Base-by-base conservation (phyloP, 805 yeast species). In the Candida arabinofermentans region DNA sequence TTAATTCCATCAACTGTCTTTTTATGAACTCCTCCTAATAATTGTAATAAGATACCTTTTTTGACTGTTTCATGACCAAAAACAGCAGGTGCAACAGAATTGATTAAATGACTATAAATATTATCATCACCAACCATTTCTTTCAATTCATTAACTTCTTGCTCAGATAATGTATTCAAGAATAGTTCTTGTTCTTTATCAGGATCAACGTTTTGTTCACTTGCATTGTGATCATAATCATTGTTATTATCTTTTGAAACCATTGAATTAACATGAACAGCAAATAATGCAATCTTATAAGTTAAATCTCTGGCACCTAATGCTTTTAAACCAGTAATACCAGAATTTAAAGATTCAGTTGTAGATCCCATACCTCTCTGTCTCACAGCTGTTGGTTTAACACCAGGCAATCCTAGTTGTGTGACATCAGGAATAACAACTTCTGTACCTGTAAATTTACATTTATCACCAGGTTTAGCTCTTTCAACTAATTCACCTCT, bases 401-500 rank as follows among this genome's bases (percentile, higher is more conserved):
- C 81, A 48, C 99, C 99, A 0, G 99, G 99, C 27, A 93, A 69
- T 5, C 97, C 96, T 40, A 91, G 71, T 65, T 93, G 99, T 2
- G 95, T 71, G 6, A 93, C 85, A 64, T 91, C 98, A 1, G 99
- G 99, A 17, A 91, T 79, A 8, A 90, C 98, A 44, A 93, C 88
- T 59, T 89, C 93, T 1, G 96, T 83, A 35, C 99, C 99, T 0
- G 96, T 87, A 62, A 93, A 89, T 51, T 80, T 79, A 66, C 96
- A 86, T 61, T 87, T 85, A 64, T 91, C 98, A 51, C 99, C 99
- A 1, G 99, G 97, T 64, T 91, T 93, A 3, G 97, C 97, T 50
- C 89, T 74, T 59, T 91, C 99, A 8, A 93, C 98, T 40, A 88
- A 74, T 52, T 91, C 97, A 39, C 98, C 98, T 54, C 99, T 74